Base-by-base conservation (phyloP, 2,329 filamentous ascomycete species). In the Fusarium xylarioides region DNA sequence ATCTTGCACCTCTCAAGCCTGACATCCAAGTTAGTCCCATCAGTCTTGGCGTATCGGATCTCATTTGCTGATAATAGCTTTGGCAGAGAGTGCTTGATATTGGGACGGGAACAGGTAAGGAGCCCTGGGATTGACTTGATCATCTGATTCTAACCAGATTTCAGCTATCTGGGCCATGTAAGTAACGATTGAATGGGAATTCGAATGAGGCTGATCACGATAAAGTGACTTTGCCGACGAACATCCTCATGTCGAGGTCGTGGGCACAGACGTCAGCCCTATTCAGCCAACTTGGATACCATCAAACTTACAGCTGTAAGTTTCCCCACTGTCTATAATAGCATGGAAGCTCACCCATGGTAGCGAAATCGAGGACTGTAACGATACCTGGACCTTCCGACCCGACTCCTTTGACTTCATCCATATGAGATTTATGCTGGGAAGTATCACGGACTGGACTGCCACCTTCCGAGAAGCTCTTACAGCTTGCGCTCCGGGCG, bases 151-250 rank as follows among this genome's bases (percentile, higher is more conserved):
- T 66, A 11, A 66, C 28, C 4, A 1, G 2, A 4, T 1, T 2
- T 1, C 5, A 70, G 67, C 37, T 37, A 67, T 71, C 5, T 71
- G 68, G 68, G 68, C 67, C 5, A 71, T 71, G 68, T 71, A 19
- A 40, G 67, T 57, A 3, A 8, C 0, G 15, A 9, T 2, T 0
- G 3, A 5, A 4, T 4, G 19, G 11, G 16, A 35, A 14, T 0
- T n/a, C 2, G 4, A 4, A 4, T 11, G 7, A 34, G 3, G 6
- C 14, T 23, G 8, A 37, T n/a, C 21, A 18, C 16, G 2, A 15
- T 34, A 2, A 11, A 71, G 68, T 26, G 68, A 71, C 23, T 71
- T 71, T 40, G 68, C 68, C 9, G 55, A 71, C 9, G 67, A 71
- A 9, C 62, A 71, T 19, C 56, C 68, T 11, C 19, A 56, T 4